A percentile compares a stretch with the other conserved stretches of the same genome.
Conservation (phyloP, 2,329 filamentous ascomycete species). For the Penicillium sp. region DNA sequence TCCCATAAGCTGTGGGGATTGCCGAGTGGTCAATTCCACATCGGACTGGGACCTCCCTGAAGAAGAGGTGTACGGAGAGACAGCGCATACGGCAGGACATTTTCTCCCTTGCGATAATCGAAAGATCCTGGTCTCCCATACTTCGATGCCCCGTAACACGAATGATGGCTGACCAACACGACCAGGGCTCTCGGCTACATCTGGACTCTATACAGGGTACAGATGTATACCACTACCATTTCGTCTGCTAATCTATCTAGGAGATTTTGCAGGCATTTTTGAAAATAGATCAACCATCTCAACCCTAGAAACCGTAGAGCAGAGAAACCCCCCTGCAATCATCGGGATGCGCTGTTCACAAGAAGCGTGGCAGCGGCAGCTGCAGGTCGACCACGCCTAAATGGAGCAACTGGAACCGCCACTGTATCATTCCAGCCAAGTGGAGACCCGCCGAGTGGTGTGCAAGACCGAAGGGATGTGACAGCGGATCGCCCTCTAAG, state of each 20-base stretch:
- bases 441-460: conserved; percentile 35
- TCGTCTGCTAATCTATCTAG: not conserved
- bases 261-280: not conserved
- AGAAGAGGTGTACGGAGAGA: not conserved
- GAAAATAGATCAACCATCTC: not conserved
- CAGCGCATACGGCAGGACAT: not conserved
- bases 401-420: conserved; percentile 17
- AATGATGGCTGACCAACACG: not conserved
- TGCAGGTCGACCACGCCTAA: conserved; percentile 32
- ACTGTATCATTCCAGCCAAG: conserved; percentile 34
- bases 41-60: conserved; percentile 10
- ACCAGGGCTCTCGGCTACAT: not conserved
- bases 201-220: not conserved
- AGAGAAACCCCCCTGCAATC: not conserved
- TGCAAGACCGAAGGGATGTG: conserved; percentile 34
- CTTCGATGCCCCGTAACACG: not conserved
- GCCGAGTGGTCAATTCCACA: conserved; percentile 26
- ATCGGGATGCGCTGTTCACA: conserved; percentile 36
- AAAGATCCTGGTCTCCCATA: not conserved
- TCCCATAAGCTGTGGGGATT: conserved; percentile 1
- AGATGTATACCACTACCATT: not conserved
- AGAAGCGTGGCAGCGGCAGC: conserved; percentile 45
- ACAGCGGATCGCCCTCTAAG: conserved; percentile 41
- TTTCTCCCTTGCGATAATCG: not conserved
- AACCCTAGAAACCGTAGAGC: not conserved